Conservation (phyloP, 306 rosid species). For the Inga oerstediana region DNA sequence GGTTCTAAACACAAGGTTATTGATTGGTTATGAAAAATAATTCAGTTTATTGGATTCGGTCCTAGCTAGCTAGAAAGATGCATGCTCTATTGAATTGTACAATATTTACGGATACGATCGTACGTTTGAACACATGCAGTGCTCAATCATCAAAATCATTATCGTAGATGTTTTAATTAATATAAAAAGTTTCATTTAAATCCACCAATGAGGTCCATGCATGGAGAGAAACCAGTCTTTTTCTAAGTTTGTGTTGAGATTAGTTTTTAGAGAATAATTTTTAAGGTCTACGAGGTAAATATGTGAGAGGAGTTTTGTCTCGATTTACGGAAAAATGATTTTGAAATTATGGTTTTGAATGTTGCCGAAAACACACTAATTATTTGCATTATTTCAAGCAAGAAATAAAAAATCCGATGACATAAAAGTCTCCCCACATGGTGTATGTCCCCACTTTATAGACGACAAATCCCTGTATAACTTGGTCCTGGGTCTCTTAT, state of each 20-base stretch:
- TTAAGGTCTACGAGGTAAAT: no score
- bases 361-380: neutral
- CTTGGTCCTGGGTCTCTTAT: neutral
- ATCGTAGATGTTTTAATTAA: neutral
- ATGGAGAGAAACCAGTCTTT: neutral
- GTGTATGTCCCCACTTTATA: neutral
- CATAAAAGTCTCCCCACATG: neutral
- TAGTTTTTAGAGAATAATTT: no score
- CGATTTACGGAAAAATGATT: no score
- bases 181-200: neutral
- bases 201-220: neutral
- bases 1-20: no score
- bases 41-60: neutral
- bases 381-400: neutral
- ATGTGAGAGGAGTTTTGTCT: no score
- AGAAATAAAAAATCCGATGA: neutral
- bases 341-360: no score
- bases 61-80: neutral
- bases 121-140: neutral
- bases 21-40: no score
- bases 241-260: neutral
- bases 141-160: neutral
- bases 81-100: neutral
- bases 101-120: neutral
- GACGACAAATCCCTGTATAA: neutral